Evolutionary conservation across 2,329 filamentous ascomycete species (phyloP).

Genomic region (Metarhizium album): DNA sequence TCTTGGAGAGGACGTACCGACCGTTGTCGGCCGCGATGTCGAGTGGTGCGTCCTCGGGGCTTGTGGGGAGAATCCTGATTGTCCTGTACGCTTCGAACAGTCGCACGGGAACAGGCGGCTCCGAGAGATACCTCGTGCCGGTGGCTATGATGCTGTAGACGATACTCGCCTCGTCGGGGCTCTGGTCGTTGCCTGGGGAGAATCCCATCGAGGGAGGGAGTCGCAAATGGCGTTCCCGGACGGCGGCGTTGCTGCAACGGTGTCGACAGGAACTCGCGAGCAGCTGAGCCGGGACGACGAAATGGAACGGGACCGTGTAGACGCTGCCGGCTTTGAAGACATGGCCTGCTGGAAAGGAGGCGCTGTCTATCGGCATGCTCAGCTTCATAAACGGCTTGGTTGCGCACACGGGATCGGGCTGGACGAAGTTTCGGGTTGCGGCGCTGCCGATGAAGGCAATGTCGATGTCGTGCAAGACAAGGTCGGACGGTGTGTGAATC

Average conservation of each 20-base stretch:
- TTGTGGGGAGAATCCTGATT: neutral
- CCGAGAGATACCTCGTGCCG: neutral
- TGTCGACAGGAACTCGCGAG: neutral
- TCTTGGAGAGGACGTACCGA: neutral
- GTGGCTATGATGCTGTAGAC: neutral
- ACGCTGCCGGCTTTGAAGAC: neutral
- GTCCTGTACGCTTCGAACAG: neutral
- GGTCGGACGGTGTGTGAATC: neutral
- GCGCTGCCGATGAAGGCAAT: neutral
- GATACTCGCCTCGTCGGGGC: neutral
- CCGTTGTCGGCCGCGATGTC: neutral
- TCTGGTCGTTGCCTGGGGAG: neutral
- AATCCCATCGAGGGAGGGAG: neutral
- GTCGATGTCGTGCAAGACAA: neutral
- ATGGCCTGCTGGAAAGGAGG: neutral
- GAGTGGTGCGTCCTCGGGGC: neutral
- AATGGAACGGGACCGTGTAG: neutral
- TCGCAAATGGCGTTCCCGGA: neutral
- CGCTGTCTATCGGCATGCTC: neutral
- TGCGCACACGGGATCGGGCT: neutral
- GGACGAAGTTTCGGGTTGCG: neutral
- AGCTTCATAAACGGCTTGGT: neutral
- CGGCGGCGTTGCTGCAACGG: neutral
- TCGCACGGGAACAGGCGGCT: neutral
- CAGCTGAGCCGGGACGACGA: neutral